These are phyloP conservation scores for Arthrobotrys megalospora DNA, from an alignment of 2,329 filamentous ascomycete species.

Conservation along the genomic window DNA sequence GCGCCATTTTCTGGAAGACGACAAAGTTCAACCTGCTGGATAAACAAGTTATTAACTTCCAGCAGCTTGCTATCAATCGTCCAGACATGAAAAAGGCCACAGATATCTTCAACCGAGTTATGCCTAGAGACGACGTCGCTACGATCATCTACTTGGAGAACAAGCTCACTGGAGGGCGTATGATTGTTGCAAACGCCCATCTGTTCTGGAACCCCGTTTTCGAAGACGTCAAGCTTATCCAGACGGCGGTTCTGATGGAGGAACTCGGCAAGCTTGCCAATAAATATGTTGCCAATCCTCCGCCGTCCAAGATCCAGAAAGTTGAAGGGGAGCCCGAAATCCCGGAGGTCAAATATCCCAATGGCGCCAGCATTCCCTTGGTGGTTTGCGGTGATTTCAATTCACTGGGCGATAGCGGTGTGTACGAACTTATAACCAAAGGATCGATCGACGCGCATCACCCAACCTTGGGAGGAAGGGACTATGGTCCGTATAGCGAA, in stretches of 20 bases:
- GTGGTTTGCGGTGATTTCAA: slow-evolving; percentile 97
- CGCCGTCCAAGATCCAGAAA: slow-evolving; percentile 57
- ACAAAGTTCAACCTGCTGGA: slow-evolving; percentile 95
- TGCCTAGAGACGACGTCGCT: slow-evolving; percentile 98
- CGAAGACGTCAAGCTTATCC: slow-evolving; percentile 95
- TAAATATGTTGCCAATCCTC: slow-evolving; percentile 75
- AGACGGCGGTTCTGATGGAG: slow-evolving; percentile 96
- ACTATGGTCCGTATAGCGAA: slow-evolving; percentile 93
- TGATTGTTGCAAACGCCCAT: slow-evolving; percentile 95
- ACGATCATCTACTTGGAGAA: slow-evolving; percentile 95
- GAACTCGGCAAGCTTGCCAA: slow-evolving; percentile 88
- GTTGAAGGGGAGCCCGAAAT: slow-evolving; percentile 69
- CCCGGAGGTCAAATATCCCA: slow-evolving; percentile 80
- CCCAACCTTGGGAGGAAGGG: slow-evolving; percentile 81
- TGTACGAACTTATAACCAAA: slow-evolving; percentile 89
- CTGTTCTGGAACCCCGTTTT: slow-evolving; percentile 93
- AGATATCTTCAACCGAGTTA: slow-evolving; percentile 97
- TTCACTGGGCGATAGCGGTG: slow-evolving; percentile 86
- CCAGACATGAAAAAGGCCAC: slow-evolving; percentile 98
- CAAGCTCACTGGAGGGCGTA: slow-evolving; percentile 85
- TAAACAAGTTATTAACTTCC: slow-evolving; percentile 94
- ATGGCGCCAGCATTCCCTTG: slow-evolving; percentile 88
- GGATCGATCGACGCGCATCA: slow-evolving; percentile 85
- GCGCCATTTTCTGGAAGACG: slow-evolving; percentile 95
- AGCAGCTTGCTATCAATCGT: slow-evolving; percentile 90